These are phyloP conservation scores for Sarocladiaceae sp. DNA, from an alignment of 2,329 filamentous ascomycete genomes.

Conservation along the genomic window DNA sequence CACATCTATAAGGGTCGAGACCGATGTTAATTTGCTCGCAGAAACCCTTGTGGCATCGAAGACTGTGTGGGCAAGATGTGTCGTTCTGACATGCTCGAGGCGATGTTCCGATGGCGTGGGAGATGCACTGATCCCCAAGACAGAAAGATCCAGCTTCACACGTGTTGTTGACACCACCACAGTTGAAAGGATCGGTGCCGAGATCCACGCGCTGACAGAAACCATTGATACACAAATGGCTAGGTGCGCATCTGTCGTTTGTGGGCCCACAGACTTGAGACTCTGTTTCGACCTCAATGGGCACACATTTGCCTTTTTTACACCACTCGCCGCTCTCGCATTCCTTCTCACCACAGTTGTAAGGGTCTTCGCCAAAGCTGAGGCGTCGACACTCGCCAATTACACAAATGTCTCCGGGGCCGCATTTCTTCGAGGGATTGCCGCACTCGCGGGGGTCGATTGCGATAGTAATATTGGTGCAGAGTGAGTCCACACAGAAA, in stretches of 20 bases:
- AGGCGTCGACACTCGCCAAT: constrained; percentile 2
- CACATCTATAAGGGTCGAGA: constrained; percentile 6
- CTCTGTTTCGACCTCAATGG: constrained; percentile 7
- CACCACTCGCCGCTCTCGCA: constrained; percentile 8
- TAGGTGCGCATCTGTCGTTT: neutral
- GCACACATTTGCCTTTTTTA: neutral
- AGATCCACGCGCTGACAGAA: neutral
- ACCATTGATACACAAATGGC: constrained; percentile 5
- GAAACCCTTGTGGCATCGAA: neutral
- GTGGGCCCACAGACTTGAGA: neutral
- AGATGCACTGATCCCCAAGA: neutral
- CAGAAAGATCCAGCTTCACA: constrained; percentile 8
- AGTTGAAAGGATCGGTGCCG: neutral
- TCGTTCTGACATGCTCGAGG: neutral
- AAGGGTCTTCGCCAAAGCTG: constrained; percentile 1
- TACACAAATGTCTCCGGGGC: constrained; percentile 1
- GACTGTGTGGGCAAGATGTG: neutral
- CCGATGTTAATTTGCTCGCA: constrained; percentile 9
- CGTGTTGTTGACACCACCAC: neutral
- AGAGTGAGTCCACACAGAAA: constrained; percentile 1
- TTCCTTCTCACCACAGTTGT: neutral
- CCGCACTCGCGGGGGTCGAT: constrained; percentile 8
- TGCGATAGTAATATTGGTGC: constrained; percentile 8
- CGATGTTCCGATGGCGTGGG: neutral
- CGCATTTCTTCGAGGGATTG: neutral